These are phyloP conservation scores for Puccinia horiana DNA, from an alignment of 1,284 basidiomycete genomes.

Conservation along the genomic window DNA sequence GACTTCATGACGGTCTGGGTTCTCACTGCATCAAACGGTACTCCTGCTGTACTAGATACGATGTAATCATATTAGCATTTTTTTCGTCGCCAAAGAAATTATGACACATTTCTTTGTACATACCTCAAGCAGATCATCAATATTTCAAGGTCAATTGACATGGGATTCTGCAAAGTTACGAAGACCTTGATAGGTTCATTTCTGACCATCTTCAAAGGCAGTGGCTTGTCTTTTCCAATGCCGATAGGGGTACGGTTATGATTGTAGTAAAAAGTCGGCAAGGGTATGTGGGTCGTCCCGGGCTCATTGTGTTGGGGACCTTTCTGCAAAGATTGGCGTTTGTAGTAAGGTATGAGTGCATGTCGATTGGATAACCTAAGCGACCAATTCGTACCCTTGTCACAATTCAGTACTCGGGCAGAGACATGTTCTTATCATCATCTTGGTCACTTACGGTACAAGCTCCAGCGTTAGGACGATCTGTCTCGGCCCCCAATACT, in stretches of 20 bases:
- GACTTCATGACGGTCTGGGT: slow-evolving; percentile 4
- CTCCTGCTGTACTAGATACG: not conserved
- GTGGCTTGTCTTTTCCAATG: not conserved
- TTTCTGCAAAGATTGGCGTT: not conserved
- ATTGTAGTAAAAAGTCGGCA: slow-evolving; percentile 36
- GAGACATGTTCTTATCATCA: not conserved
- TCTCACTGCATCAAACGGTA: slow-evolving; percentile 7
- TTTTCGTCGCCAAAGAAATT: not conserved
- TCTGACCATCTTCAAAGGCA: slow-evolving; percentile 23
- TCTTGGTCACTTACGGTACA: slow-evolving; percentile 7
- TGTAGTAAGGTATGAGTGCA: slow-evolving; percentile 27
- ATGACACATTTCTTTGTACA: too few species aligned
- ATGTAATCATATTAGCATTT: not conserved
- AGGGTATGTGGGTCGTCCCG: not conserved
- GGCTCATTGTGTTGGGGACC: not conserved
- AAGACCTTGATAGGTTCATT: slow-evolving; percentile 23
- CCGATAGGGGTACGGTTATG: slow-evolving; percentile 11
- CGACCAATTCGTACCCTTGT: not conserved
- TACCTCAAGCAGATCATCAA: slow-evolving; percentile 37
- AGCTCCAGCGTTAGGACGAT: slow-evolving; percentile 26
- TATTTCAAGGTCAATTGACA: slow-evolving; percentile 35
- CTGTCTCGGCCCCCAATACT: slow-evolving; percentile 16
- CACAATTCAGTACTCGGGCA: not conserved
- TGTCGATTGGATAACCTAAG: slow-evolving; percentile 25
- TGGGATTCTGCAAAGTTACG: slow-evolving; percentile 40